Evolutionary conservation across 164 flowering plant species (phyloP).

Genomic region (Vitis amurensis): DNA sequence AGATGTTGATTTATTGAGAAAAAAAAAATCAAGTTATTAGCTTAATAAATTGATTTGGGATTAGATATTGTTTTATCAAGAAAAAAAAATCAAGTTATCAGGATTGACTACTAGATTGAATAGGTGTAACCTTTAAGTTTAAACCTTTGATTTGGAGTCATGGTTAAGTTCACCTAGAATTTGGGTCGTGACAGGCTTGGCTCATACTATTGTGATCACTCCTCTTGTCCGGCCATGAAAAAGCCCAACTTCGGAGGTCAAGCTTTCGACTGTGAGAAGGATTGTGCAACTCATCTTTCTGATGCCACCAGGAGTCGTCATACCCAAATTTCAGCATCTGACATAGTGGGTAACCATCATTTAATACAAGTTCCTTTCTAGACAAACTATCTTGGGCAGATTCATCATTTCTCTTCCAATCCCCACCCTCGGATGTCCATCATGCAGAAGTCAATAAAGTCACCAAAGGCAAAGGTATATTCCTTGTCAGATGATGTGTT

Average conservation of each 20-base stretch:
- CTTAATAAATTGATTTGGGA: too few species aligned
- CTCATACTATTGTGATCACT: conserved; percentile 40
- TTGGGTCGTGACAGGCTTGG: conserved; percentile 15
- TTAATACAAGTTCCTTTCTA: conserved; percentile 72
- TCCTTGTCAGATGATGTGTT: conserved; percentile 38
- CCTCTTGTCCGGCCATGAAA: conserved; percentile 64
- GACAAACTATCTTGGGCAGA: conserved; percentile 50
- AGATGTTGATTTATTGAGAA: too few species aligned
- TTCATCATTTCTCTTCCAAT: conserved; percentile 93
- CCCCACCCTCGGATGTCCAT: conserved; percentile 96
- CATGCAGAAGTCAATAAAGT: conserved; percentile 52
- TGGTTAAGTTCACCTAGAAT: too few species aligned
- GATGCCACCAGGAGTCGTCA: conserved; percentile 50
- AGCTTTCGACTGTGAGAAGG: conserved; percentile 70
- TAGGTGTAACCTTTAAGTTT: too few species aligned
- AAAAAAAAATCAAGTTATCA: too few species aligned
- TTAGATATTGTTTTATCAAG: too few species aligned
- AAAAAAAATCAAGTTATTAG: too few species aligned
- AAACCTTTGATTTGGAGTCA: too few species aligned
- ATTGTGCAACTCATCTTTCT: conserved; percentile 76
- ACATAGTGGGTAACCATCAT: conserved; percentile 55
- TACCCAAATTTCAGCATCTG: too few species aligned
- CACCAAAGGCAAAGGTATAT: conserved; percentile 25
- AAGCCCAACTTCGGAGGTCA: conserved; percentile 91
- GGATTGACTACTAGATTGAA: too few species aligned